A percentile compares a stretch with the other conserved stretches of the same genome.
Conservation (phyloP, 2,329 filamentous ascomycete genomes). For the Capronia epimyces region DNA sequence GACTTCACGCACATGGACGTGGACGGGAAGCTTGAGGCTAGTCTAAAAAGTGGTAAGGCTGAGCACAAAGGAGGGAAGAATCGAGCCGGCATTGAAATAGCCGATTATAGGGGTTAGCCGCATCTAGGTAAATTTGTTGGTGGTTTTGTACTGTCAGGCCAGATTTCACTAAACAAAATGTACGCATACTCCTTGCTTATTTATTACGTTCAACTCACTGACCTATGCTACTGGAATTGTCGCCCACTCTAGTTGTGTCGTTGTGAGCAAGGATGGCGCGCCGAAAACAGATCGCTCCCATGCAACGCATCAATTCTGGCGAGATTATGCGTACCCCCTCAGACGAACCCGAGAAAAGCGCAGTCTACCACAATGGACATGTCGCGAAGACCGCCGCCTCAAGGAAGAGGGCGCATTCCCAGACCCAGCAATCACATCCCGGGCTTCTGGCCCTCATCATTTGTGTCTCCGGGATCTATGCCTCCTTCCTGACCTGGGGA, state of each 20-base stretch:
- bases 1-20: too few relatives aligned
- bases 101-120: too few relatives aligned
- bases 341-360: constrained; percentile 32
- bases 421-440: constrained; percentile 40
- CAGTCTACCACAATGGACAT: constrained; percentile 34
- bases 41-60: not conserved
- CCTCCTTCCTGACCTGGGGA: constrained; percentile 93
- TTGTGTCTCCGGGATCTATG: constrained; percentile 92
- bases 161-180: too few relatives aligned
- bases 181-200: too few relatives aligned
- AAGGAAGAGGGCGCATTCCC: constrained; percentile 11
- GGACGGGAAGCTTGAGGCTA: not conserved
- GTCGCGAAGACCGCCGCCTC: constrained; percentile 10
- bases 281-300: constrained; percentile 61
- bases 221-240: too few relatives aligned
- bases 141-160: too few relatives aligned
- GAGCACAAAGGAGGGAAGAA: not conserved
- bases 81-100: too few relatives aligned
- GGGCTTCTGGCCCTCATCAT: constrained; percentile 71
- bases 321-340: constrained; percentile 51
- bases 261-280: constrained; percentile 55
- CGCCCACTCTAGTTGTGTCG: not conserved
- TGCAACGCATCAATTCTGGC: constrained; percentile 61
- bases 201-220: too few relatives aligned
- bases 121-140: not conserved